Conservation (phyloP, 2,329 filamentous ascomycete genomes). For the Raffaelea arxii region DNA sequence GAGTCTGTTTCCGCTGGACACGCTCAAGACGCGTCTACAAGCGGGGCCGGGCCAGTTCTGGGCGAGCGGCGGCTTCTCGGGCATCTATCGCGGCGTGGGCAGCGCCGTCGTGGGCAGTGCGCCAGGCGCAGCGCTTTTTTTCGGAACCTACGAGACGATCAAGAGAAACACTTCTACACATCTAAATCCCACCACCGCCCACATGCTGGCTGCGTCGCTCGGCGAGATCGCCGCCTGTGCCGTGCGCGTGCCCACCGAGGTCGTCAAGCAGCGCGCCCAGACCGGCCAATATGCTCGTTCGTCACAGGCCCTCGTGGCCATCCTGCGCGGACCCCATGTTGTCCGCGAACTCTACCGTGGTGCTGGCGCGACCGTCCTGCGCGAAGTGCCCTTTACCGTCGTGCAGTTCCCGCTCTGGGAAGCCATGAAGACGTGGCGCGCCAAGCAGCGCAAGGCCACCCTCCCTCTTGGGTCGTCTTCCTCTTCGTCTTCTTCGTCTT, state of each 20-base stretch:
- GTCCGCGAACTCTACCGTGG: slow-evolving; percentile 83
- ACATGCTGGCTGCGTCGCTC: slow-evolving; percentile 77
- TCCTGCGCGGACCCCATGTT: slow-evolving; percentile 53
- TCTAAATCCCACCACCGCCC: slow-evolving; percentile 32
- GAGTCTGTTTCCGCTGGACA: slow-evolving; percentile 95
- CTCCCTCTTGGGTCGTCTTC: neutral
- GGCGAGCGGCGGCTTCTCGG: slow-evolving; percentile 75
- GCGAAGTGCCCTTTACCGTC: slow-evolving; percentile 94
- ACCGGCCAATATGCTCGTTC: slow-evolving; percentile 70
- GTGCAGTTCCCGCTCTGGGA: slow-evolving; percentile 98
- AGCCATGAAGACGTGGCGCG: slow-evolving; percentile 67
- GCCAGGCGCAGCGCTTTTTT: slow-evolving; percentile 92
- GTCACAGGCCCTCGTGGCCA: slow-evolving; percentile 57
- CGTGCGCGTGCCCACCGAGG: slow-evolving; percentile 88
- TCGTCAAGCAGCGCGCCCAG: slow-evolving; percentile 94
- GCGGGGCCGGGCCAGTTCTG: slow-evolving; percentile 59
- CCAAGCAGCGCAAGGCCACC: slow-evolving; percentile 25
- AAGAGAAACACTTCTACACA: too few species aligned
- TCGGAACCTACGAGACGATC: slow-evolving; percentile 80
- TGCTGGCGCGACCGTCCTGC: slow-evolving; percentile 83
- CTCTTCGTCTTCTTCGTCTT: neutral
- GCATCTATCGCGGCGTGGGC: slow-evolving; percentile 88
- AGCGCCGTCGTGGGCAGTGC: slow-evolving; percentile 84
- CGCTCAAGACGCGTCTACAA: slow-evolving; percentile 94
- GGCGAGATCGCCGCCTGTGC: slow-evolving; percentile 91